Conservation (phyloP, 371 early-diverging fungal species). For the Mortierella sp. region DNA sequence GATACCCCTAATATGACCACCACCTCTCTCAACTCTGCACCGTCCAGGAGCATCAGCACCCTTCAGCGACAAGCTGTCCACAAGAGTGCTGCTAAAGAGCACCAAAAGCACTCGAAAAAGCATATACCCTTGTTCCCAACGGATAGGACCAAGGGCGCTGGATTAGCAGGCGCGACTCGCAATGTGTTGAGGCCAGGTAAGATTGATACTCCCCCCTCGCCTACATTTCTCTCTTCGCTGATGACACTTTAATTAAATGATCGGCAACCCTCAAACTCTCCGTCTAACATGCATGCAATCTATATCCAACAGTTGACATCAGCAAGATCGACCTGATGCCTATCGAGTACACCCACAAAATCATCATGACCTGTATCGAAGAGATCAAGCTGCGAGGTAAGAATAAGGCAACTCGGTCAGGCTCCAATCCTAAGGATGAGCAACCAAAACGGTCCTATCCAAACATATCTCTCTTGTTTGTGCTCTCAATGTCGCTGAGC, state of each 20-base stretch:
- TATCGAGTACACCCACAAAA: conserved; percentile 39
- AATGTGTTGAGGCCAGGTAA: conserved; percentile 35
- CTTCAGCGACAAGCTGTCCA: conserved; percentile 14
- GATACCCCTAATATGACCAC: background rate
- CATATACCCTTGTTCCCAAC: conserved; percentile 43
- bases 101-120: conserved; percentile 23
- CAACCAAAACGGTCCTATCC: background rate
- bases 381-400: conserved; percentile 53
- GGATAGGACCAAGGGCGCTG: conserved; percentile 29
- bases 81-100: conserved; percentile 13
- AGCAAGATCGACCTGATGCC: conserved; percentile 41
- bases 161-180: conserved; percentile 2
- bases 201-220: conserved; percentile 10
- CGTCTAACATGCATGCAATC: too few relatives aligned
- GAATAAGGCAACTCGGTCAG: background rate
- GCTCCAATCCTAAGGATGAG: background rate
- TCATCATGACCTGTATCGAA: conserved; percentile 48
- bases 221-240: background rate
- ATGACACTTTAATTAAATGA: background rate
- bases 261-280: too few relatives aligned
- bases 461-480: conserved; percentile 1
- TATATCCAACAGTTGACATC: conserved; percentile 25
- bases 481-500: background rate
- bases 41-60: background rate
- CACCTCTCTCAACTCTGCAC: background rate